phyloP scores from a whole-genome alignment of 768 basidiomycete genomes.

The Panaeolus cyanescens region DNA sequence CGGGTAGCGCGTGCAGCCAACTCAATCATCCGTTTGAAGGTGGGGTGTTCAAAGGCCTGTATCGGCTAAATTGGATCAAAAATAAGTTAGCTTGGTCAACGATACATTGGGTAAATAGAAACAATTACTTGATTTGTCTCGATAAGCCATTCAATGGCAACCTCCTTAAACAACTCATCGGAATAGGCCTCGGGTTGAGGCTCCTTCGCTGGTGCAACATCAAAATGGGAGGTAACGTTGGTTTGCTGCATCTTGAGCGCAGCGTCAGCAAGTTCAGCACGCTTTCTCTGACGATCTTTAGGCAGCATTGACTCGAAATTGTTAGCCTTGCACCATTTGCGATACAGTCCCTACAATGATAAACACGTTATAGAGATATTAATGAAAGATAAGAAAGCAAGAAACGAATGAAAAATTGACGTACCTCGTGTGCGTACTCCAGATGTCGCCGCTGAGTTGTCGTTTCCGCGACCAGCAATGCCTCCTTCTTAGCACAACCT shows the following conservation, averaged over 20 bases:
- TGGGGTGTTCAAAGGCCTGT: conserved; percentile 8
- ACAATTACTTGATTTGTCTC: conserved; percentile 10
- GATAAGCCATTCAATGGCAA: conserved; percentile 7
- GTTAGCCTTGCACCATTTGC: conserved; percentile 12
- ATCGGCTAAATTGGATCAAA: not conserved
- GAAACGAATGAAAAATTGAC: no score
- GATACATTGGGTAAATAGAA: not conserved
- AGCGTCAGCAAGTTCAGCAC: not conserved
- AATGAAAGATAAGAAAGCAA: not conserved
- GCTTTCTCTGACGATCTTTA: conserved; percentile 7
- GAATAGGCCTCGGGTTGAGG: conserved; percentile 4
- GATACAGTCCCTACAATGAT: not conserved
- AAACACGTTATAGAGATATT: not conserved
- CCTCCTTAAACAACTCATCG: conserved; percentile 6
- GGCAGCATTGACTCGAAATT: conserved; percentile 20
- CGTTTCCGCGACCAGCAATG: not conserved
- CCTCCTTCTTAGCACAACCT: conserved; percentile 1
- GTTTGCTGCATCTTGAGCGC: conserved; percentile 7
- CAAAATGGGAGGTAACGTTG: conserved; percentile 13
- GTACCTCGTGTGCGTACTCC: conserved; percentile 8
- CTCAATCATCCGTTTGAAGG: conserved; percentile 6
- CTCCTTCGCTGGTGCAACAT: not conserved
- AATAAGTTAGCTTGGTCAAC: no score
- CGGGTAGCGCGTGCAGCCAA: conserved; percentile 1
- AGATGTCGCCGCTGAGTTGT: conserved; percentile 11